phyloP scores from a whole-genome alignment of 495 filamentous ascomycete species.

The Lophium mytilinum region DNA sequence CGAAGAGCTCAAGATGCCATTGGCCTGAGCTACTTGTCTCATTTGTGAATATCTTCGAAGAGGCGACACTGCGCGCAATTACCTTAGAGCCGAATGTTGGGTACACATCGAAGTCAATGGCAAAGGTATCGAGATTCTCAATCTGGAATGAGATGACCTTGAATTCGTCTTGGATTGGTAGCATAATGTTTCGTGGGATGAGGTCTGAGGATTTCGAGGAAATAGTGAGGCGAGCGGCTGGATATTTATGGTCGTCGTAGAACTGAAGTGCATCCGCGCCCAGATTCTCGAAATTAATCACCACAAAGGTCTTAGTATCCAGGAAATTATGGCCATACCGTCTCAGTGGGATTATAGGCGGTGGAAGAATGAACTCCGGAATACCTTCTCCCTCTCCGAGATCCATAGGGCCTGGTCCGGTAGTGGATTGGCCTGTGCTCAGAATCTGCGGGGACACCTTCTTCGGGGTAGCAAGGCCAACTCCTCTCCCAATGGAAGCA shows the following conservation, averaged over 20 bases:
- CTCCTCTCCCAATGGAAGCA: conserved; percentile 32
- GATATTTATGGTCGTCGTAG: conserved; percentile 92
- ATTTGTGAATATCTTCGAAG: conserved; percentile 75
- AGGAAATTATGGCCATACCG: conserved; percentile 98
- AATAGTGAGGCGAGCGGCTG: conserved; percentile 88
- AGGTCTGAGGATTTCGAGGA: conserved; percentile 93
- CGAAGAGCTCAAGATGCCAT: conserved; percentile 82
- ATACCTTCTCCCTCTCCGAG: conserved; percentile 78
- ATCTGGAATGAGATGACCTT: conserved; percentile 90
- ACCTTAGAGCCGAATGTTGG: conserved; percentile 95
- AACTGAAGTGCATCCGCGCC: conserved; percentile 69
- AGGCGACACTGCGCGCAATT: conserved; percentile 87
- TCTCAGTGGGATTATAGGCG: conserved; percentile 88
- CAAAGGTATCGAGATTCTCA: conserved; percentile 83
- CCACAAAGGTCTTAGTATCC: conserved; percentile 90
- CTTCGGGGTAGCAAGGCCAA: conserved; percentile 7
- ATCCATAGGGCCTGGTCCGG: conserved; percentile 50
- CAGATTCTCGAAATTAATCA: conserved; percentile 73
- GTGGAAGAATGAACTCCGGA: conserved; percentile 83
- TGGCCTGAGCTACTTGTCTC: conserved; percentile 65
- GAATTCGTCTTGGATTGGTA: conserved; percentile 93
- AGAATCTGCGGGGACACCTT: conserved; percentile 15
- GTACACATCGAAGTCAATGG: conserved; percentile 95
- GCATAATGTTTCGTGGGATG: conserved; percentile 87
- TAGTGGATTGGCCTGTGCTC: conserved; percentile 30